Evolutionary conservation across 2,329 filamentous ascomycete genomes (phyloP), one percentile per base, ranked within the genome.

Genomic region (Arthrinium puccinioides): DNA sequence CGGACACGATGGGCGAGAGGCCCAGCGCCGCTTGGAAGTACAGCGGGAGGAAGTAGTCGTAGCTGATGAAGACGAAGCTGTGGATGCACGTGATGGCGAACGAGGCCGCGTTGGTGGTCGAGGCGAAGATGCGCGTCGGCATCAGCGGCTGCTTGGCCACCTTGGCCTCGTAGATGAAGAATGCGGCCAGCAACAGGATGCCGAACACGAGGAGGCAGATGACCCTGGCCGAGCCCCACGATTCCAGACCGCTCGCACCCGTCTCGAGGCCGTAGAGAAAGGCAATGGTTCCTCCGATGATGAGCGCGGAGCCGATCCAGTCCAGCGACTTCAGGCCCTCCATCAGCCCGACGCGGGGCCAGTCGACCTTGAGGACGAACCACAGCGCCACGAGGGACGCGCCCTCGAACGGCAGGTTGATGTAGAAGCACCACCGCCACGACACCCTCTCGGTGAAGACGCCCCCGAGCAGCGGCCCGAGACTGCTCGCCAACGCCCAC

Each of bases 221-320:
- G 5, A 76, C 70, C 13, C 61, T 64, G 3, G 70, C 60, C 0
- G 70, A 75, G 36, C 56, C 52, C 72, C 72, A 76, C 2, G 72
- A 68, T 28, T 65, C 59, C 2, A 62, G 56, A 9, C 70, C 64
- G 16, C 76, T 43, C 3, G 47, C 75, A 6, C 77, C 77, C 32
- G 72, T 75, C 44, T 79, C 71, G 7, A 82, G 63, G n/a, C 76
- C 76, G 21, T 79, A 67, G 7, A 80, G 63, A 33, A 80, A 63
- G 67, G 78, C 75, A 27, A 79, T 59, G 0, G 72, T 74, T 5
- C 69, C 72, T 21, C 68, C 67, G 13, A 79, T 64, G 47, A 84
- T 70, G 1, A 67, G 59, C 9, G 77, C 44, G 2, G 69, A 72
- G 3, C 79, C 79, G 15, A 51, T 30, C 63, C 63, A 68, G 41